Evolutionary conservation across 2,329 filamentous ascomycete genomes (phyloP), one percentile per base, ranked within the genome.

Genomic region (Penicillium hesseltinei): DNA sequence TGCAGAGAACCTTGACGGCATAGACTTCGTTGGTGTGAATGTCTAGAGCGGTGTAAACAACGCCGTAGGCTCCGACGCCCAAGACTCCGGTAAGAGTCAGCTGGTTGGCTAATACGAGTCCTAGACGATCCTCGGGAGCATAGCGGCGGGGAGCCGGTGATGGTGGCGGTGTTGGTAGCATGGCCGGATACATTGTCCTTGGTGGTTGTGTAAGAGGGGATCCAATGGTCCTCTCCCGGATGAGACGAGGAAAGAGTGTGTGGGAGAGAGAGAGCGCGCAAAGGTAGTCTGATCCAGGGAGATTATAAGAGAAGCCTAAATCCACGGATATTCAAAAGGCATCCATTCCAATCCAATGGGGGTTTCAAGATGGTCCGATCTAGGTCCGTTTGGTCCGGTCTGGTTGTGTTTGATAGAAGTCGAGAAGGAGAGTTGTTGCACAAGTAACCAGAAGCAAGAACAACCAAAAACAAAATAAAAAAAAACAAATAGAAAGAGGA

Each of bases 1-100:
- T 97, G 87, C 91, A 94, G 72, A 99, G 84, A 60, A 92, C 93
- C 82, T 99, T 99, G 72, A 99, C 93, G 63, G 94, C 94, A 81
- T 96, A 99, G 64, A 86, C 87, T 57, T 87, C 84, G 73, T 89
- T 85, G 66, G 87, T 93, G 73, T 88, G 88, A 72, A 93, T 85
- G 78, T 94, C 92, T 77, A 90, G 81, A 69, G 92, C 92, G 64
- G 88, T 86, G 80, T 97, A 97, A 27, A 99, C 94, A 42, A 97
- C 92, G 63, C 94, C 94, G 77, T 99, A 99, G 57, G 94, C 94
- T 67, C 94, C 94, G 50, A 93, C 90, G 64, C 94, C 94, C 61
- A 97, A 84, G 67, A 97, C 90, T 61, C 87, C 85, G 62, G 87
- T 91, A 69, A 97, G 81, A 78, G 93, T 88, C 66, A 97, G 83